phyloP scores from a whole-genome alignment of 2,329 filamentous ascomycete species.

The Dactylonectria macrodidyma region DNA sequence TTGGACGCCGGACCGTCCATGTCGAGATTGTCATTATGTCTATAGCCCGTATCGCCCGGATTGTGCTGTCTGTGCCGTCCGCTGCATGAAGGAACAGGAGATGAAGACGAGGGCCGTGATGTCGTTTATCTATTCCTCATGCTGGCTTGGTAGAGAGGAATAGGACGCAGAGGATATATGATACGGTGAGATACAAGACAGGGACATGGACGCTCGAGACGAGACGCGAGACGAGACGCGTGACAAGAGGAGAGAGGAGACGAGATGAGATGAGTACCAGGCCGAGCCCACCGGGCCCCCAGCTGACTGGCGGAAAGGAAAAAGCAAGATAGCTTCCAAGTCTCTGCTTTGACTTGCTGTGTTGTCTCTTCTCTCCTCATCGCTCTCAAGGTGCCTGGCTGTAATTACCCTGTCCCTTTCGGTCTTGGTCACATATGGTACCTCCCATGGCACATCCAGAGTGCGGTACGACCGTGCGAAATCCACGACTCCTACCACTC shows the following conservation, averaged over 20 bases:
- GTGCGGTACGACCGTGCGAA: no score
- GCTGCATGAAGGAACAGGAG: constrained; percentile 19
- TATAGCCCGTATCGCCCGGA: neutral
- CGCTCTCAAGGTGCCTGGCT: neutral
- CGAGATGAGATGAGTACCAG: constrained; percentile 1
- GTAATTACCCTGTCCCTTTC: neutral
- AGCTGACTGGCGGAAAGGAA: neutral
- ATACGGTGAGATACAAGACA: neutral
- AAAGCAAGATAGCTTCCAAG: constrained; percentile 1
- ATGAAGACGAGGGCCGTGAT: constrained; percentile 1
- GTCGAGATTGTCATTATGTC: constrained; percentile 26
- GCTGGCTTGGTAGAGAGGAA: neutral
- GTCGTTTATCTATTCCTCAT: neutral
- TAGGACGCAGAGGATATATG: neutral
- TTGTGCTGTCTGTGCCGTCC: neutral
- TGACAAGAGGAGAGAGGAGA: neutral
- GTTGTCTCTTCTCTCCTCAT: neutral
- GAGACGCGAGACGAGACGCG: neutral
- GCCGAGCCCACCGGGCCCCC: neutral
- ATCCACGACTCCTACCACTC: no score
- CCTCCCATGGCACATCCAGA: neutral
- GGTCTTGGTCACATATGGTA: neutral
- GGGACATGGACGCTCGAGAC: neutral
- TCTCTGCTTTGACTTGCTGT: neutral
- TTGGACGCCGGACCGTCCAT: constrained; percentile 35